Evolutionary conservation across 345 rosid species (phyloP).

Genomic region (Citrus maxima): DNA sequence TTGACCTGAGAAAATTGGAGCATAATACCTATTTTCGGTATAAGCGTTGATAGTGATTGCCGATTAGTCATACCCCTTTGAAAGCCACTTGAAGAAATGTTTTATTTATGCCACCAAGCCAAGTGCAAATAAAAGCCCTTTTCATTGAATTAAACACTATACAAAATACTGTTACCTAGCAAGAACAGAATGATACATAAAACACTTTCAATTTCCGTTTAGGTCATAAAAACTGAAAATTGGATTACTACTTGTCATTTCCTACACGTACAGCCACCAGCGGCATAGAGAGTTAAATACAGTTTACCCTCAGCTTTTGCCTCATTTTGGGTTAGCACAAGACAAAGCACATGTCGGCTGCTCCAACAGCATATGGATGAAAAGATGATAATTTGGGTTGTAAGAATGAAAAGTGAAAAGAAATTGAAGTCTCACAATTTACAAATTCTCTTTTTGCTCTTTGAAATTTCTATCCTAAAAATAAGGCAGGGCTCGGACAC

Average conservation of each 20-base stretch:
- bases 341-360: constrained; percentile 6
- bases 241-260: neutral
- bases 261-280: constrained; percentile 14
- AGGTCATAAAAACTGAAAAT: constrained; percentile 6
- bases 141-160: no score
- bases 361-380: constrained; percentile 15
- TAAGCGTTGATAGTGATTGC: no score
- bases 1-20: no score
- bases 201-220: neutral
- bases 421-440: constrained; percentile 37
- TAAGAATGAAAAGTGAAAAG: constrained; percentile 13
- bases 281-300: constrained; percentile 1
- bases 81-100: no score
- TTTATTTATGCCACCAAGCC: no score
- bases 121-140: no score
- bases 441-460: constrained; percentile 40
- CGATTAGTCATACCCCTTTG: no score
- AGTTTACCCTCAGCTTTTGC: constrained; percentile 7
- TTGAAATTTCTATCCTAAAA: constrained; percentile 37
- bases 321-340: constrained; percentile 23
- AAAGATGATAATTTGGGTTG: constrained; percentile 19
- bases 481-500: constrained; percentile 11
- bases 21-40: no score
- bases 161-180: neutral
- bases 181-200: neutral